phyloP scores from a whole-genome alignment of 305 asterid species.

The Fraxinus sp. region DNA sequence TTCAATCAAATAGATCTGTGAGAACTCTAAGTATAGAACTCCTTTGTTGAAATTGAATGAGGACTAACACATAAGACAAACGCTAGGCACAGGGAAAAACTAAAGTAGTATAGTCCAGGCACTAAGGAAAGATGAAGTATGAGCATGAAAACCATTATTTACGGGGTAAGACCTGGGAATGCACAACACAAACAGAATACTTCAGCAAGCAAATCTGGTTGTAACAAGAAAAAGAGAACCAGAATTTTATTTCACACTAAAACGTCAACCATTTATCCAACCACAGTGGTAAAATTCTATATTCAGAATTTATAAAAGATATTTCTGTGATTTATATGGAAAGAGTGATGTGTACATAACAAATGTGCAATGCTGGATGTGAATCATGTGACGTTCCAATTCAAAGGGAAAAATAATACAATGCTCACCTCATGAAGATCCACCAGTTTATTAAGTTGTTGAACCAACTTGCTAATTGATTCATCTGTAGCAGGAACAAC shows the following conservation, averaged over 20 bases:
- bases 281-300: background rate
- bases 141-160: background rate
- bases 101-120: background rate
- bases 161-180: background rate
- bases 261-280: constrained; percentile 7
- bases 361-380: background rate
- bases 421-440: constrained; percentile 81
- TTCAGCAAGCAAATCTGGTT: background rate
- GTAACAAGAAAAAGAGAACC: background rate
- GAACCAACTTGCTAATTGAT: constrained; percentile 76
- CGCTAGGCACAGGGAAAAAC: background rate
- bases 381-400: background rate
- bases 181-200: background rate
- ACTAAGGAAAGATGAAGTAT: background rate
- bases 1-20: background rate
- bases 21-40: background rate
- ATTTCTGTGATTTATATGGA: background rate
- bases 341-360: background rate
- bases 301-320: background rate
- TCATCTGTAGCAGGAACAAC: constrained; percentile 94
- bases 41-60: background rate
- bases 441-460: constrained; percentile 76
- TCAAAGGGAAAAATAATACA: constrained; percentile 16
- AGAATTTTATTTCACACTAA: constrained; percentile 1
- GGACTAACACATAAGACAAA: background rate